Conservation (phyloP, 139 green algal species). For the Volvox africanus region DNA sequence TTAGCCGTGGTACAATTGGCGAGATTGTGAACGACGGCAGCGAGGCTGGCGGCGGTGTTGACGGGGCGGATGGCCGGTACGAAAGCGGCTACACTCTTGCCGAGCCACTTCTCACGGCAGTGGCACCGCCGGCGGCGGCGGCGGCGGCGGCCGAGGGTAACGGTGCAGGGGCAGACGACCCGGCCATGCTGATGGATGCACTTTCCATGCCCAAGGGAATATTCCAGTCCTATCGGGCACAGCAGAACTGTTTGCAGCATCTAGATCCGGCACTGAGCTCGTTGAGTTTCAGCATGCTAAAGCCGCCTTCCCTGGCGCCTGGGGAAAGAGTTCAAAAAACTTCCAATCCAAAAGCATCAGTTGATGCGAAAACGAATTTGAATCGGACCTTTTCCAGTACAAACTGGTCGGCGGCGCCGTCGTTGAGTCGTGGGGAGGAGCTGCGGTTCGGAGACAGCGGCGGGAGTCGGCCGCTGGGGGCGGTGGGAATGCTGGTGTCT, state of each 20-base stretch:
- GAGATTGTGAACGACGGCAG: neutral
- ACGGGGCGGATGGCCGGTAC: neutral
- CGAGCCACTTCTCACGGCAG: neutral
- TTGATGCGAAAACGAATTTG: too few species aligned
- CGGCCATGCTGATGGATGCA: too few species aligned
- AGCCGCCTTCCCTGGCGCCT: neutral
- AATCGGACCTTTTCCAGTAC: too few species aligned
- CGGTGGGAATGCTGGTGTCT: slow-evolving; percentile 22
- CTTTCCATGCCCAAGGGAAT: too few species aligned
- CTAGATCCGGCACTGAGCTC: slow-evolving; percentile 4
- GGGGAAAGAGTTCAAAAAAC: neutral
- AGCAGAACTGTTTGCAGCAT: neutral
- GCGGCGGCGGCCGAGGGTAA: neutral
- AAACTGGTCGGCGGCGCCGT: too few species aligned
- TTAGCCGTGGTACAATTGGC: neutral
- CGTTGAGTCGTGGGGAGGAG: neutral
- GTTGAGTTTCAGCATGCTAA: neutral
- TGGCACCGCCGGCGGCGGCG: neutral
- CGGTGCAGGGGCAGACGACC: neutral
- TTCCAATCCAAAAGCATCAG: too few species aligned
- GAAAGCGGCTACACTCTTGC: neutral
- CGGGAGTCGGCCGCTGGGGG: neutral
- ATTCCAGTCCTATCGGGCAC: neutral
- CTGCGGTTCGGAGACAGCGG: neutral
- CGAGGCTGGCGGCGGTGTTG: neutral